Evolutionary conservation across 176 grass and related monocot species (phyloP).

Genomic region (Eragrostis curvula): DNA sequence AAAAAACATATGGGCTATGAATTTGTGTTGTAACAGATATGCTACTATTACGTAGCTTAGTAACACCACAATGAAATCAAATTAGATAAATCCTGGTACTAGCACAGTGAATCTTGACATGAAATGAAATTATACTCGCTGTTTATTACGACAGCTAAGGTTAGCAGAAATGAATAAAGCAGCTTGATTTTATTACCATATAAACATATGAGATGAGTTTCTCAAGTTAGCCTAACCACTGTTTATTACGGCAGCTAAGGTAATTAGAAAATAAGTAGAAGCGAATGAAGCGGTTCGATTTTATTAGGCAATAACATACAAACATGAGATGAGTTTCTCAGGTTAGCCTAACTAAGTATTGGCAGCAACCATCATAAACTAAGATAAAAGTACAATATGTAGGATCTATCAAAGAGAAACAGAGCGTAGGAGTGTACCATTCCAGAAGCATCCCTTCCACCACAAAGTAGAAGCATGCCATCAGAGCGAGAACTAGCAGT

Average conservation of each 20-base stretch:
- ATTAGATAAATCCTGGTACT: not conserved
- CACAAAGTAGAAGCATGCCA: conserved; percentile 98
- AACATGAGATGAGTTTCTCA: not conserved
- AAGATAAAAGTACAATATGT: not conserved
- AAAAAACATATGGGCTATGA: too few species aligned
- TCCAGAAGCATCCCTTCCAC: conserved; percentile 97
- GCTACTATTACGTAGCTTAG: not conserved
- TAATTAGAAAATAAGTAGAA: conserved; percentile 32
- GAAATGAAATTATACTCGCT: not conserved
- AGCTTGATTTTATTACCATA: too few species aligned
- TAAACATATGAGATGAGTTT: too few species aligned
- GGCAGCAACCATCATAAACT: conserved; percentile 18
- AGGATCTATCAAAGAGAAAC: conserved; percentile 34
- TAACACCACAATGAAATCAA: not conserved
- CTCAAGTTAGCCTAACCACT: too few species aligned
- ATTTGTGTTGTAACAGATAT: too few species aligned
- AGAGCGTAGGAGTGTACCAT: conserved; percentile 56
- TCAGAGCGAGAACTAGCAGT: conserved; percentile 96
- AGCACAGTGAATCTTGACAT: not conserved
- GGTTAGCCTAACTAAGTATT: conserved; percentile 31
- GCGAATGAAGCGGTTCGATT: conserved; percentile 8
- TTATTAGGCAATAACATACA: conserved; percentile 18
- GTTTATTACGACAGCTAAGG: too few species aligned
- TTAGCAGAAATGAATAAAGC: too few species aligned
- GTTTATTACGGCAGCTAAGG: not conserved